Evolutionary conservation across 306 rosid species (phyloP), one percentile per base, ranked within the genome.

Genomic region (Astragalus glycyphyllos): DNA sequence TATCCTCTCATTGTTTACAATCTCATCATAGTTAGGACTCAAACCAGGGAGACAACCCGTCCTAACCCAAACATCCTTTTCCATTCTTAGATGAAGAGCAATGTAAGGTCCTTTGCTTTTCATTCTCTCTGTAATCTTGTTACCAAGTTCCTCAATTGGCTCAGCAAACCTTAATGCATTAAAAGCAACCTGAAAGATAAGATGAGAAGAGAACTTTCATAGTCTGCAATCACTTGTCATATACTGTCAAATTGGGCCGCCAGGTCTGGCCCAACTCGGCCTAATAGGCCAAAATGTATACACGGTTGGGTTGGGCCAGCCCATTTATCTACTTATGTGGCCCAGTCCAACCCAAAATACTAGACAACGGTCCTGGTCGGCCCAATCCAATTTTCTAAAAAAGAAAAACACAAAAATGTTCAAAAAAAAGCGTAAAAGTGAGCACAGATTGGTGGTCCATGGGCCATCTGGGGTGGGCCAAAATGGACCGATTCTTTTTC

Each of bases 1-100:
- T 72, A 75, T 81, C 77, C 99, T 84, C 82, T 91, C 99, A 12
- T 69, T 82, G 77, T 73, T 85, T 14, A 94, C 63, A 14, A 91
- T 87, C 72, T 94, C 99, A 54, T 94, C 92, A 9, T 70, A 85
- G 32, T 91, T 84, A 0, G 54, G 85, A 84, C 83, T 86, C 81
- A 94, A 61, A 62, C 97, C 96, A 1, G 99, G 99, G 51, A 91
- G 87, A 76, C 99, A 94, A 35, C 99, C 99, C 2, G 99, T 94
- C 77, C 99, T 94, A 69, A 94, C 97, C 99, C 99, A 94, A 7
- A 94, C 99, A 35, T 94, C 99, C 81, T 84, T 94, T 83, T 94
- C 99, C 97, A 94, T 89, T 77, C 99, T 75, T 29, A 94, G 79
- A 81, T 94, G 99, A 67, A 94, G 92, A 35, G 99, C 95, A 41